Evolutionary conservation across 177 flowering plant genomes (phyloP).

Genomic region (Vitis hybrid): DNA sequence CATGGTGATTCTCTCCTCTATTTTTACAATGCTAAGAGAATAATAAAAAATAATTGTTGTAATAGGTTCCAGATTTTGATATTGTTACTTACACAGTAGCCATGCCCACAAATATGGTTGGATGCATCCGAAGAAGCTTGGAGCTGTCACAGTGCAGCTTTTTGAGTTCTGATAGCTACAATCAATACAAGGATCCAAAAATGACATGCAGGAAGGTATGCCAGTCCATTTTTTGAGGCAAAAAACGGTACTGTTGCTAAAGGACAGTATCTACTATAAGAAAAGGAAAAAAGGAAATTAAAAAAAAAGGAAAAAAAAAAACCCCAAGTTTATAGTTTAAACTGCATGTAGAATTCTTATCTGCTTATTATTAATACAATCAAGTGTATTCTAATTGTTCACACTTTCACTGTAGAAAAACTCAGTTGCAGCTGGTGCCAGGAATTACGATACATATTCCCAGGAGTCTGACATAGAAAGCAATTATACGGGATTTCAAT

Average conservation of each 20-base stretch:
- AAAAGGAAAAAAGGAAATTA: not conserved
- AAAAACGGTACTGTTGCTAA: too few relatives aligned
- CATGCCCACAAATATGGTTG: conserved; percentile 73
- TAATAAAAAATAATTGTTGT: conserved; percentile 1
- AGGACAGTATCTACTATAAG: too few relatives aligned
- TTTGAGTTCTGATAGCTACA: conserved; percentile 24
- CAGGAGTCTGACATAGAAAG: conserved; percentile 49
- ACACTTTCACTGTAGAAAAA: conserved; percentile 24
- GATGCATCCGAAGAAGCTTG: conserved; percentile 56
- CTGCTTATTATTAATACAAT: not conserved
- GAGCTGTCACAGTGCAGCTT: conserved; percentile 48
- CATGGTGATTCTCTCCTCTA: not conserved
- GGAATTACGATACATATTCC: conserved; percentile 25
- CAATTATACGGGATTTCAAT: conserved; percentile 21
- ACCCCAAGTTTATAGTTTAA: not conserved
- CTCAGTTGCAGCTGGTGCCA: conserved; percentile 11
- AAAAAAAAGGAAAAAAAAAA: not conserved
- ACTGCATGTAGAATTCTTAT: not conserved
- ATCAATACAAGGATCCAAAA: conserved; percentile 20
- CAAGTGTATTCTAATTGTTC: conserved; percentile 7
- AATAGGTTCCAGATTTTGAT: conserved; percentile 78
- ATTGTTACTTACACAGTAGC: conserved; percentile 50
- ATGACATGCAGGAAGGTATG: conserved; percentile 25
- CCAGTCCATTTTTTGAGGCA: not conserved
- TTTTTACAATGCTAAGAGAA: not conserved